Evolutionary conservation across 2,329 filamentous ascomycete genomes (phyloP).

Genomic region (Fusarium algeriense): DNA sequence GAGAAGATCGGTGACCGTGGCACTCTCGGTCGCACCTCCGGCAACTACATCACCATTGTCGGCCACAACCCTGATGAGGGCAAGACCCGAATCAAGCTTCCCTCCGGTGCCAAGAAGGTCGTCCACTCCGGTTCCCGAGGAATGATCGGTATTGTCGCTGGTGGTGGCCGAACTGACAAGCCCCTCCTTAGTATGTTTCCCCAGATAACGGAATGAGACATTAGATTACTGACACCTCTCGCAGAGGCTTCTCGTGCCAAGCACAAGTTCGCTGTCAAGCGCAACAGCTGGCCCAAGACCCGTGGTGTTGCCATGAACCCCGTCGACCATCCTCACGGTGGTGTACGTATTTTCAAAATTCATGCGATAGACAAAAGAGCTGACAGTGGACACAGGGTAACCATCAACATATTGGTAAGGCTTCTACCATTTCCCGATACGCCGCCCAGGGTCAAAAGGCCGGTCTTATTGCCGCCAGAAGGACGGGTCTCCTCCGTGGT

Average conservation of each 20-base stretch:
- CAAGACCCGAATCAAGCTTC: slow-evolving; percentile 99
- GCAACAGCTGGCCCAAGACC: slow-evolving; percentile 99
- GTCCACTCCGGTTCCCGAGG: slow-evolving; percentile 91
- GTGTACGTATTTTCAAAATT: slow-evolving; percentile 66
- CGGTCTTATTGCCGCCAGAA: slow-evolving; percentile 99
- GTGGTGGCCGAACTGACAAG: slow-evolving; percentile 99
- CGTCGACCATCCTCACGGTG: slow-evolving; percentile 98
- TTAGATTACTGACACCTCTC: slow-evolving; percentile 55
- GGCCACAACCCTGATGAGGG: slow-evolving; percentile 99
- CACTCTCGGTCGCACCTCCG: slow-evolving; percentile 94
- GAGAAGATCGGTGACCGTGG: slow-evolving; percentile 99
- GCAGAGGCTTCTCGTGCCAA: slow-evolving; percentile 98
- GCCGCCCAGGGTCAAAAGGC: slow-evolving; percentile 99
- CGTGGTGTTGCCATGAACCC: slow-evolving; percentile 99
- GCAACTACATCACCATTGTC: slow-evolving; percentile 99
- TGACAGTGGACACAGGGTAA: slow-evolving; percentile 77
- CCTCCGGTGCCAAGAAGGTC: slow-evolving; percentile 99
- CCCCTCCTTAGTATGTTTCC: slow-evolving; percentile 84
- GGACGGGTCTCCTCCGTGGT: slow-evolving; percentile 99
- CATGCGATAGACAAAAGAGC: slow-evolving; percentile 51
- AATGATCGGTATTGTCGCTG: slow-evolving; percentile 99
- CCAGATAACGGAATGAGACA: not conserved
- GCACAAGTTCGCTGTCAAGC: slow-evolving; percentile 99
- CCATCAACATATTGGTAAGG: slow-evolving; percentile 99
- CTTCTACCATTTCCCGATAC: slow-evolving; percentile 98